Evolutionary conservation across 2,329 filamentous ascomycete genomes (phyloP).

Genomic region (Pseudogymnoascus sp.): DNA sequence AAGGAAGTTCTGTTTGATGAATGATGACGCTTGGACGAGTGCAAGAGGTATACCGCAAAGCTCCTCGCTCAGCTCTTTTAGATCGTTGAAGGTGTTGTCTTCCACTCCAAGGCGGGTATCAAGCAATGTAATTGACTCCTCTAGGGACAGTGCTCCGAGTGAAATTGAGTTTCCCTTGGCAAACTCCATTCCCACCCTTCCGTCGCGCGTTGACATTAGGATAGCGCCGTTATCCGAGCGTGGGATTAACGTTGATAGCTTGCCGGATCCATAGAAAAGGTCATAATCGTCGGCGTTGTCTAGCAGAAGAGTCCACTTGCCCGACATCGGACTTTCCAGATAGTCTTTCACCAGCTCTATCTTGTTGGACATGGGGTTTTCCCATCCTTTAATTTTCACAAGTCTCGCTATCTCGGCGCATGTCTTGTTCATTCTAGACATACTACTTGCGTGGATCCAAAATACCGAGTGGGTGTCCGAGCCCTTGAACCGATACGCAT

Average conservation of each 20-base stretch:
- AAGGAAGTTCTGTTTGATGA: conserved; percentile 27
- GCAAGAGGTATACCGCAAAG: conserved; percentile 31
- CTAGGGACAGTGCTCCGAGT: conserved; percentile 20
- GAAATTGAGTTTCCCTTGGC: conserved; percentile 18
- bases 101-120: conserved; percentile 12
- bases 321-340: conserved; percentile 17
- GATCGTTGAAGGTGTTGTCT: neutral
- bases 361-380: conserved; percentile 14
- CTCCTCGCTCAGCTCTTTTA: conserved; percentile 16
- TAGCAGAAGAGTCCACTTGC: conserved; percentile 35
- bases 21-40: conserved; percentile 32
- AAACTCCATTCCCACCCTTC: neutral
- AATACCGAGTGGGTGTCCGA: conserved; percentile 34
- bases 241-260: conserved; percentile 28
- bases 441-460: conserved; percentile 36
- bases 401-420: conserved; percentile 30
- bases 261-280: conserved; percentile 23
- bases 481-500: conserved; percentile 33
- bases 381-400: conserved; percentile 22
- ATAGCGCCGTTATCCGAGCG: conserved; percentile 26
- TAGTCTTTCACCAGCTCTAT: conserved; percentile 14
- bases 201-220: conserved; percentile 26
- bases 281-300: conserved; percentile 37
- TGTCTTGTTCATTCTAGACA: conserved; percentile 33
- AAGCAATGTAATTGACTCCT: conserved; percentile 23